Conservation (phyloP, 352 stramenopile species). For the Globisporangium irregulare region DNA sequence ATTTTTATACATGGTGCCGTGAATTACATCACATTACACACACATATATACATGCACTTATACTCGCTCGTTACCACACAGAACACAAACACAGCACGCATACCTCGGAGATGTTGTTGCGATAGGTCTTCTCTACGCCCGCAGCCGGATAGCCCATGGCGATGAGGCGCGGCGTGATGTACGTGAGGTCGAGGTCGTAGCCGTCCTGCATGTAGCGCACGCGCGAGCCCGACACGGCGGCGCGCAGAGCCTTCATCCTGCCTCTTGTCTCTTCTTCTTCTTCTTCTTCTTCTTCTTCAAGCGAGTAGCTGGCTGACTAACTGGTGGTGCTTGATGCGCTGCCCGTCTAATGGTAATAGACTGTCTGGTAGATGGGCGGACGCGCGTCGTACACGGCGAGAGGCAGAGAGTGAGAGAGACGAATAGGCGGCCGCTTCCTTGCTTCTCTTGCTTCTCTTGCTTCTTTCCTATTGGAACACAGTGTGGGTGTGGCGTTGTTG, state of each 20-base stretch:
- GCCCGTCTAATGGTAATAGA: background rate
- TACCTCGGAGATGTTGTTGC: constrained; percentile 83
- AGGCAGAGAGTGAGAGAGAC: constrained; percentile 1
- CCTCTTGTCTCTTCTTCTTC: background rate
- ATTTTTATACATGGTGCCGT: background rate
- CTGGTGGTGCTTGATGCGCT: background rate
- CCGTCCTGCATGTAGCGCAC: constrained; percentile 83
- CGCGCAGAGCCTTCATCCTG: constrained; percentile 76
- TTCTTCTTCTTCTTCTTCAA: background rate
- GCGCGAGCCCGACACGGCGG: constrained; percentile 73
- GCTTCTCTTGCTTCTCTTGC: background rate
- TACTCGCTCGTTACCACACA: background rate
- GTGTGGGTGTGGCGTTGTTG: background rate
- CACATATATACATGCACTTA: background rate
- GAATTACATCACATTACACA: background rate
- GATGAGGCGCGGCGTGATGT: constrained; percentile 78
- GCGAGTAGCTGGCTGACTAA: background rate
- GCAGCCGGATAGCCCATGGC: constrained; percentile 82
- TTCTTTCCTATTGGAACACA: background rate
- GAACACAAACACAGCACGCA: background rate
- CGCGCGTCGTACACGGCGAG: background rate
- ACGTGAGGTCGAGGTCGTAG: constrained; percentile 83
- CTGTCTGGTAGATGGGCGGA: background rate
- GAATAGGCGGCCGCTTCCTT: background rate
- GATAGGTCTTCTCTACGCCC: constrained; percentile 83